Evolutionary conservation across 805 yeast species (phyloP), one percentile per base, ranked within the genome.

Genomic region (fission yeast (Schizosaccharomyces pombe)): DNA sequence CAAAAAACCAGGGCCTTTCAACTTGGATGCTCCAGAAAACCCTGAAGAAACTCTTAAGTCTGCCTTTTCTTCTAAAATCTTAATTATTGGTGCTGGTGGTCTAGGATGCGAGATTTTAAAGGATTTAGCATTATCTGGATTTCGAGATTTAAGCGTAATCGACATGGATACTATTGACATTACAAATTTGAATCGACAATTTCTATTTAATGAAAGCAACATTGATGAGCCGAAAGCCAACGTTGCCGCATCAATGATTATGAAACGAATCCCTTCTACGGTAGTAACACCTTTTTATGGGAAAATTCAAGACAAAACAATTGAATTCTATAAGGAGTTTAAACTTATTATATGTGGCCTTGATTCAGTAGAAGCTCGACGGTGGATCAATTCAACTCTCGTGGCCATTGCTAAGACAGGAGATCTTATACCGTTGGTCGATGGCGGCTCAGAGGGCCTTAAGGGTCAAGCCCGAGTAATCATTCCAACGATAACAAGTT

Each of bases 71-170:
- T 22, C 49, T 9, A 43, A 76, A 57, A 83, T 86, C n/a, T 68
- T 87, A 31, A 69, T 87, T 67, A 91, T 87, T 2, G 97, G 97
- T 3, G 94, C 96, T 1, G 97, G 97, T 30, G 97, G 97, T 5
- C 85, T 87, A 58, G 97, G 97, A 1, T 87, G 95, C 64, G 97
- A 87, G 65, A 68, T 87, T 47, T 69, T 87, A 56, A 87, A 87
- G 63, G 82, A 87, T 62, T 69, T 87, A 52, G 77, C 84, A 3
- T 67, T 85, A 57, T 72, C 83, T 65, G 89, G 91, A 5, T 81
- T 80, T 59, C 91, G 91, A 2, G 91, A 84, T 61, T 80, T 87
- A 56, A 94, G 85, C 63, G 75, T 87, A 62, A 65, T 87, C n/a
- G 99, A 91, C 67, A 72, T 91, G 56, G 99, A 91, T 64, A 91